Evolutionary conservation across 78 protist genomes (phyloP).

Genomic region (Dictyostelium purpureum): DNA sequence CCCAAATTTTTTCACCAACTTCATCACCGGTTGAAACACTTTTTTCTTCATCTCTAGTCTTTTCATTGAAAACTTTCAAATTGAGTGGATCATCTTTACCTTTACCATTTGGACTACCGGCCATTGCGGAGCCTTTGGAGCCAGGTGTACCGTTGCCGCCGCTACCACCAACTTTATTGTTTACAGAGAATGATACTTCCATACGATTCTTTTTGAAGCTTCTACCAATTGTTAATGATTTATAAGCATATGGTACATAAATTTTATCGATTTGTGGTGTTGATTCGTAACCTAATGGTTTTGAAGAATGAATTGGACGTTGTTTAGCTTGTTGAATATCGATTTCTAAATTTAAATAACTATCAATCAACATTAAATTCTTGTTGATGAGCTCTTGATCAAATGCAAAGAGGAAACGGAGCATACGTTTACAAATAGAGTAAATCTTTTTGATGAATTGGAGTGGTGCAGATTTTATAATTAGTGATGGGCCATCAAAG

Average conservation of each 20-base stretch:
- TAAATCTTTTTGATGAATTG: slow-evolving; percentile 39
- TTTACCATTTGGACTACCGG: background rate
- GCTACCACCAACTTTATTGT: background rate
- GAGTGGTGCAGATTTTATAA: slow-evolving; percentile 48
- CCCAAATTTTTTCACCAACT: slow-evolving; percentile 81
- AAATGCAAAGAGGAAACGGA: slow-evolving; percentile 71
- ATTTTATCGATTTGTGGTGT: slow-evolving; percentile 68
- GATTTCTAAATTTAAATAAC: slow-evolving; percentile 40
- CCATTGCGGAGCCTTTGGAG: background rate
- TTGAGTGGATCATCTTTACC: background rate
- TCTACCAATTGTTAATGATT: slow-evolving; percentile 53
- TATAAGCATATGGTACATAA: slow-evolving; percentile 47
- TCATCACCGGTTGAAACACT: slow-evolving; percentile 52
- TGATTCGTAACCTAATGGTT: slow-evolving; percentile 59
- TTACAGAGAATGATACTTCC: slow-evolving; percentile 43
- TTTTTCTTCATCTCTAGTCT: slow-evolving; percentile 75
- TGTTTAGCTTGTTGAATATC: slow-evolving; percentile 62
- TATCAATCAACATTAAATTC: slow-evolving; percentile 69
- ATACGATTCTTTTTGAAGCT: slow-evolving; percentile 44
- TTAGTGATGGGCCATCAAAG: slow-evolving; percentile 61
- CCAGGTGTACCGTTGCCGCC: background rate
- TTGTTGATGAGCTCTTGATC: slow-evolving; percentile 70
- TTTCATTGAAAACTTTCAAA: slow-evolving; percentile 12
- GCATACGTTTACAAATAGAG: slow-evolving; percentile 40
- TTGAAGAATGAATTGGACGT: slow-evolving; percentile 14